These are phyloP conservation scores for Heliocybe sulcata DNA, from an alignment of 1,284 basidiomycete genomes.

Conservation along the genomic window DNA sequence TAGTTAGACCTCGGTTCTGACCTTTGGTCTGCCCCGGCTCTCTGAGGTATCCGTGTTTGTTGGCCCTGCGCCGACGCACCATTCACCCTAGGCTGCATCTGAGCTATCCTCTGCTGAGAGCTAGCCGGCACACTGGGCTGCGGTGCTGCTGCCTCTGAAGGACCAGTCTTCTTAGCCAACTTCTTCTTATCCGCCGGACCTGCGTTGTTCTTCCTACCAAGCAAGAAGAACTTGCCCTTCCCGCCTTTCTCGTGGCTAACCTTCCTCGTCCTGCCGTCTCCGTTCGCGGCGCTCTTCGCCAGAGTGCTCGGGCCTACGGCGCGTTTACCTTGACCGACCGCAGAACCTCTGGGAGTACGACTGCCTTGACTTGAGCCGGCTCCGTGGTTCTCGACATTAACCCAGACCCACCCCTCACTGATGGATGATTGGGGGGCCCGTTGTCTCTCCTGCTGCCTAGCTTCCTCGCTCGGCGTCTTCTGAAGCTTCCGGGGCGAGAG, in stretches of 20 bases:
- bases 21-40: not conserved
- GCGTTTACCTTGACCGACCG: not conserved
- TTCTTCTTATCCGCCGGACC: not conserved
- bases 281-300: not conserved
- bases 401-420: slow-evolving; percentile 1
- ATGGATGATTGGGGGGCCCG: not conserved
- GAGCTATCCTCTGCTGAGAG: no score
- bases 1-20: not conserved
- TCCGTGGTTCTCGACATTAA: not conserved
- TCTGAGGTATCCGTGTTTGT: not conserved
- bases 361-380: no score
- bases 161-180: not conserved
- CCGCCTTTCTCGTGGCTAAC: not conserved
- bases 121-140: not conserved
- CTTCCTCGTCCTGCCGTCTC: not conserved
- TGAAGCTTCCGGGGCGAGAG: not conserved
- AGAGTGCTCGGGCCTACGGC: not conserved
- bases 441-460: not conserved
- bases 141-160: not conserved
- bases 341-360: not conserved
- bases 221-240: not conserved
- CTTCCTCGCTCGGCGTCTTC: not conserved
- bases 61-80: not conserved
- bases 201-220: not conserved
- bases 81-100: not conserved